Evolutionary conservation across 352 stramenopile genomes (phyloP).

Genomic region (Pythium dissotocum): DNA sequence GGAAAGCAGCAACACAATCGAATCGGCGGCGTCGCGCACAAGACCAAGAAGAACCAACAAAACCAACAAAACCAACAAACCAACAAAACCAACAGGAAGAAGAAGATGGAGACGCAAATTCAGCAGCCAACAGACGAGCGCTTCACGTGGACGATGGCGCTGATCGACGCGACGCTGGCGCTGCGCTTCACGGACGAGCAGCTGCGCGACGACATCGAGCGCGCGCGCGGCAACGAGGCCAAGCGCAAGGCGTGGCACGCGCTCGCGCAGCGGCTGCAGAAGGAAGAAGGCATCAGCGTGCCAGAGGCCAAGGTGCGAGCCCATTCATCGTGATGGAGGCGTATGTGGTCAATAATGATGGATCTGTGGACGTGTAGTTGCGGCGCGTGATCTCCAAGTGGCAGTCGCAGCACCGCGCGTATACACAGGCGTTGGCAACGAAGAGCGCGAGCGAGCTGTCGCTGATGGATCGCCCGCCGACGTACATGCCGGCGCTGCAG

Average conservation of each 20-base stretch:
- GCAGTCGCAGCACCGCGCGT: constrained; percentile 25
- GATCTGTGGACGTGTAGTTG: constrained; percentile 6
- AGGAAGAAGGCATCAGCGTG: constrained; percentile 9
- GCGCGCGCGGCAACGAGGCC: constrained; percentile 19
- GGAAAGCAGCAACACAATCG: constrained; percentile 10
- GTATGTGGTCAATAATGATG: not conserved
- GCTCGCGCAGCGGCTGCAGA: constrained; percentile 9
- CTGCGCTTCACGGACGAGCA: constrained; percentile 23
- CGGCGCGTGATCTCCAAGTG: constrained; percentile 26
- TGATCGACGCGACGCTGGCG: constrained; percentile 22
- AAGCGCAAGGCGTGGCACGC: constrained; percentile 22
- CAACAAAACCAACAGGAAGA: not conserved
- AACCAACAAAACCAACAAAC: not conserved
- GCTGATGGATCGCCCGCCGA: constrained; percentile 14
- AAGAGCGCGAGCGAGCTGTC: constrained; percentile 8
- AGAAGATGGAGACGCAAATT: not conserved
- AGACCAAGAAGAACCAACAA: not conserved
- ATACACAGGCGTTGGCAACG: not conserved
- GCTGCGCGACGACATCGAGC: constrained; percentile 11
- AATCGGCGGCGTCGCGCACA: constrained; percentile 9
- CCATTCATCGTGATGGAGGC: not conserved
- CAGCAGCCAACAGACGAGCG: constrained; percentile 17
- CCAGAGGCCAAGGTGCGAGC: constrained; percentile 15
- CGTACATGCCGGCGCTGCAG: constrained; percentile 19
- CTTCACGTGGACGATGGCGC: constrained; percentile 20